Conservation (phyloP, 768 basidiomycete genomes). For the Pleurotus platypus region DNA sequence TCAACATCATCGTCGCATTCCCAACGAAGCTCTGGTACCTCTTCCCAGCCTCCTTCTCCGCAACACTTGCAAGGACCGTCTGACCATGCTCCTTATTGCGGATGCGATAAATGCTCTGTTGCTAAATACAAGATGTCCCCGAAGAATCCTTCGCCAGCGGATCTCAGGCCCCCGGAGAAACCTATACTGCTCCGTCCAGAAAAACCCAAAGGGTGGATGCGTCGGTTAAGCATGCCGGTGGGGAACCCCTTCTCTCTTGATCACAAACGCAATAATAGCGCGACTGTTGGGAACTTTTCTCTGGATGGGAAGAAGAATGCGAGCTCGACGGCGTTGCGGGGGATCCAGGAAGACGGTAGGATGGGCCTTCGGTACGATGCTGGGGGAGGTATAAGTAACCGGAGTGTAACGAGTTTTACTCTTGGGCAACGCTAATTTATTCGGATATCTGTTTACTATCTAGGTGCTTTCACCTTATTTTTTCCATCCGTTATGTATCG, state of each 20-base stretch:
- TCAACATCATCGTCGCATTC: conserved; percentile 20
- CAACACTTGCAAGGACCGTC: conserved; percentile 17
- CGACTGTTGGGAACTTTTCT: conserved; percentile 26
- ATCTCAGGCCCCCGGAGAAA: conserved; percentile 37
- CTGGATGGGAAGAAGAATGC: conserved; percentile 49
- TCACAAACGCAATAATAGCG: conserved; percentile 17
- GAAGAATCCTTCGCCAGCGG: conserved; percentile 22
- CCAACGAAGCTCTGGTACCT: conserved; percentile 18
- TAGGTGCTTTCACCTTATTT: too few species aligned
- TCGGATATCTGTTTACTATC: too few species aligned
- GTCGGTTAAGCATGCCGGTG: conserved; percentile 74
- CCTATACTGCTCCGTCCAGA: conserved; percentile 44
- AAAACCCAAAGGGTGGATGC: conserved; percentile 71
- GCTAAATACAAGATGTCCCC: conserved; percentile 45
- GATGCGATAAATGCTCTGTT: conserved; percentile 62
- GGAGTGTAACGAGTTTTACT: conserved; percentile 49
- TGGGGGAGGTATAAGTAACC: conserved; percentile 35
- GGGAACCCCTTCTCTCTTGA: conserved; percentile 53
- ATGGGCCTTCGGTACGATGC: conserved; percentile 31
- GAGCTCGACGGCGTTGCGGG: conserved; percentile 37
- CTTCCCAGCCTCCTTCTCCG: conserved; percentile 11
- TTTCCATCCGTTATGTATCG: too few species aligned
- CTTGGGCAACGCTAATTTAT: conserved; percentile 29
- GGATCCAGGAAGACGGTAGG: conserved; percentile 45
- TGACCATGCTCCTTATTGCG: conserved; percentile 61